phyloP scores from a whole-genome alignment of 2,329 filamentous ascomycete genomes.

The Gnomoniopsis sp. region DNA sequence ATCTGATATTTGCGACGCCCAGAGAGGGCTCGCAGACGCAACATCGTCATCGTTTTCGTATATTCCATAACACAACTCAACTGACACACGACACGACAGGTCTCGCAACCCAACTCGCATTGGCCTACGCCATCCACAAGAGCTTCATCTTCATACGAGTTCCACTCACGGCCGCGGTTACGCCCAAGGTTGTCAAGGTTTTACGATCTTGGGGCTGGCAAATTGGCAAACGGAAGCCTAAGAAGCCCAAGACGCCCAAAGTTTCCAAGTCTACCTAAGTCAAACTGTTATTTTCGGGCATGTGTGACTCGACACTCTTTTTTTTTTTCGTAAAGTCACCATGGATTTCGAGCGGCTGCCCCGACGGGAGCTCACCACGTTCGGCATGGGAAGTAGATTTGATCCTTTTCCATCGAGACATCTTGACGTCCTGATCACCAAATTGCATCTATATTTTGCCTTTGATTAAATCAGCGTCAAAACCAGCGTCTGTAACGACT shows the following conservation, averaged over 20 bases:
- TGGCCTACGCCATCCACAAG: slow-evolving; percentile 97
- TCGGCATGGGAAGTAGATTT: background rate
- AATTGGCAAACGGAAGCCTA: slow-evolving; percentile 68
- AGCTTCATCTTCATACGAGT: slow-evolving; percentile 96
- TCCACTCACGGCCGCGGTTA: slow-evolving; percentile 83
- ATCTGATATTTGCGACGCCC: background rate
- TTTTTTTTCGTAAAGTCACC: background rate
- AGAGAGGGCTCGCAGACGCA: background rate
- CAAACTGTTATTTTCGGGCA: background rate
- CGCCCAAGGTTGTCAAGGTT: slow-evolving; percentile 89
- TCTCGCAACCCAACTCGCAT: slow-evolving; percentile 75
- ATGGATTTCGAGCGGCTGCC: no score
- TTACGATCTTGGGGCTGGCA: slow-evolving; percentile 90
- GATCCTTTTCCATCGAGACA: background rate
- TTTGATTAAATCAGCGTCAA: background rate
- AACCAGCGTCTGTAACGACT: background rate
- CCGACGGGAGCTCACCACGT: no score
- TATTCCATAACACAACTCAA: background rate
- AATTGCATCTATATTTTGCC: background rate
- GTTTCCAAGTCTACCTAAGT: background rate
- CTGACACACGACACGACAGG: slow-evolving; percentile 35
- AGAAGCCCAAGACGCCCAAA: slow-evolving; percentile 2
- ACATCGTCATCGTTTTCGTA: background rate
- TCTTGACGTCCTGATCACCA: background rate
- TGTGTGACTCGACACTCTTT: background rate